Conservation (phyloP, 305 asterid genomes). For the Fraxinus greggii region DNA sequence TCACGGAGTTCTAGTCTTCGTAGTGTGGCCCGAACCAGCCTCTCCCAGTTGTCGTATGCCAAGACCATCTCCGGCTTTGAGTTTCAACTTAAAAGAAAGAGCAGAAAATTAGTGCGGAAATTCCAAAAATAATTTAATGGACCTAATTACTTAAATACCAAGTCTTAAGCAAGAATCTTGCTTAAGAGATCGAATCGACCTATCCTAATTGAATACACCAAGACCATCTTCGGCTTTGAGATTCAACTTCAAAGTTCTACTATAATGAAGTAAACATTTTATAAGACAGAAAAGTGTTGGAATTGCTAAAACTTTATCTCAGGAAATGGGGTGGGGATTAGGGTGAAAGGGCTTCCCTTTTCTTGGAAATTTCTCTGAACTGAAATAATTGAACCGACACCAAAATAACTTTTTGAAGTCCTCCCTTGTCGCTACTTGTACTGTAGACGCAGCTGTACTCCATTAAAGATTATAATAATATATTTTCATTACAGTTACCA, state of each 20-base stretch:
- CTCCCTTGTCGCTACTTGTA: too few species aligned
- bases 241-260: neutral
- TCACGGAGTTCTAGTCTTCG: neutral
- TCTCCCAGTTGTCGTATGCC: neutral
- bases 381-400: neutral
- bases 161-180: too few species aligned
- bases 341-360: neutral
- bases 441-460: too few species aligned
- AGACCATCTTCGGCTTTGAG: neutral
- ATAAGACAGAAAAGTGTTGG: neutral
- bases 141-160: too few species aligned
- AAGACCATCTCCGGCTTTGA: neutral
- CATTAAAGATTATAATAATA: too few species aligned
- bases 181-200: too few species aligned
- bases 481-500: too few species aligned
- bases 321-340: neutral
- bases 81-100: neutral
- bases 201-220: too few species aligned
- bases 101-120: neutral
- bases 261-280: neutral
- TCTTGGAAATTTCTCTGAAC: neutral
- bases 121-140: neutral
- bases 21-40: neutral
- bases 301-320: neutral
- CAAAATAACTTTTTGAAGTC: neutral